Percentiles rank a stretch among this genome's conserved stretches.
phyloP scores from a whole-genome alignment of 2,329 filamentous ascomycete species.

The Fusarium paranaense region DNA sequence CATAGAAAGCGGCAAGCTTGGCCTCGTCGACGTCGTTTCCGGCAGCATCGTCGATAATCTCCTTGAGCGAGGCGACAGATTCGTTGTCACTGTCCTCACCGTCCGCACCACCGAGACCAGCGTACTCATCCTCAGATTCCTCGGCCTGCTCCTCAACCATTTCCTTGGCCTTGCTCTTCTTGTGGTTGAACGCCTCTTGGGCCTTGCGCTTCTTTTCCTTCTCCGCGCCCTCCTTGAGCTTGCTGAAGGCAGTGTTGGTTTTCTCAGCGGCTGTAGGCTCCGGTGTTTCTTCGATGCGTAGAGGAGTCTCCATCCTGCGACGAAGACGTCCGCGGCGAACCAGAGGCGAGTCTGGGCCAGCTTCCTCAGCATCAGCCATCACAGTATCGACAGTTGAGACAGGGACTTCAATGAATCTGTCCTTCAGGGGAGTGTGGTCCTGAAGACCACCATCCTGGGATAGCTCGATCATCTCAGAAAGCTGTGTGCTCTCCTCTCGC shows the following conservation, averaged over 20 bases:
- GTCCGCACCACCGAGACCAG: slow-evolving; percentile 88
- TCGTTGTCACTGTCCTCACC: slow-evolving; percentile 87
- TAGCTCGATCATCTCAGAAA: slow-evolving; percentile 77
- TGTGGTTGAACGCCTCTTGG: slow-evolving; percentile 78
- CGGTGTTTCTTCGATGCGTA: slow-evolving; percentile 35
- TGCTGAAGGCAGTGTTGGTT: slow-evolving; percentile 69
- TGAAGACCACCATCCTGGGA: slow-evolving; percentile 87
- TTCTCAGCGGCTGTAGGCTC: slow-evolving; percentile 29
- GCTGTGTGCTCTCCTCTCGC: slow-evolving; percentile 66
- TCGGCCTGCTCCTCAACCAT: slow-evolving; percentile 95
- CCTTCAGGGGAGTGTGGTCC: slow-evolving; percentile 76
- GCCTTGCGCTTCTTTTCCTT: slow-evolving; percentile 64
- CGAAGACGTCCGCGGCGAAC: slow-evolving; percentile 68
- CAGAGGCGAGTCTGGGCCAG: slow-evolving; percentile 72
- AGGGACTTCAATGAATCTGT: slow-evolving; percentile 73
- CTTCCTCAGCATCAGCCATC: slow-evolving; percentile 55
- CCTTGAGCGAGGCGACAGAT: slow-evolving; percentile 75
- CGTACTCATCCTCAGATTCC: slow-evolving; percentile 98
- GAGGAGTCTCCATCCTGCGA: slow-evolving; percentile 52
- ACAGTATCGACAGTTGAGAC: slow-evolving; percentile 79
- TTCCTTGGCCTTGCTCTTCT: slow-evolving; percentile 86
- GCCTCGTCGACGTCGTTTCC: slow-evolving; percentile 83
- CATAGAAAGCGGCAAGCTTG: slow-evolving; percentile 86
- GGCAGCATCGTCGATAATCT: slow-evolving; percentile 91
- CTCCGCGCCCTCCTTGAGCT: slow-evolving; percentile 75